Percentiles rank a stretch among this genome's conserved stretches.
Evolutionary conservation across 331 rosid species (phyloP).

Genomic region (Cydonia oblonga): DNA sequence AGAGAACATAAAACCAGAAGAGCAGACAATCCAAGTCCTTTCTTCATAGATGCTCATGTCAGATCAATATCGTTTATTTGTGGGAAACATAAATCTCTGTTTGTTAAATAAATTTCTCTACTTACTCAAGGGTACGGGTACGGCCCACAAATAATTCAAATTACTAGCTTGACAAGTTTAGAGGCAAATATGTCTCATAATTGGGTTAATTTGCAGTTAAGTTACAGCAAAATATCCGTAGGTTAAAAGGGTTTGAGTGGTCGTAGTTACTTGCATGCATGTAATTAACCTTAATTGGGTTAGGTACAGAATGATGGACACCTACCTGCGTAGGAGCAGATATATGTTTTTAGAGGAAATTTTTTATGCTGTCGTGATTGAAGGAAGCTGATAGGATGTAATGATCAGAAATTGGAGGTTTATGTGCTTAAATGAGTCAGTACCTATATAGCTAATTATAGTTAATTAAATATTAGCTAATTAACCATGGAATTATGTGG

Average conservation of each 20-base stretch:
- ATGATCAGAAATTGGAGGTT: too few relatives aligned
- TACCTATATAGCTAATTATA: too few relatives aligned
- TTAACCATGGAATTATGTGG: constrained; percentile 9
- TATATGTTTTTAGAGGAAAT: constrained; percentile 10
- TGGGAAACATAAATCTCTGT: background rate
- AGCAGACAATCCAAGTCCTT: too few relatives aligned
- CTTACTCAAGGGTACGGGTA: background rate
- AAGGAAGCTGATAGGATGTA: constrained; percentile 38
- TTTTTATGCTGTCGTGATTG: constrained; percentile 53
- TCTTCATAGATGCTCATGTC: background rate
- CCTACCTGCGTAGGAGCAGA: constrained; percentile 12
- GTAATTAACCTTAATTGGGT: background rate
- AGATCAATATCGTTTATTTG: background rate
- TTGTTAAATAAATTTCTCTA: background rate
- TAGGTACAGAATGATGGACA: constrained; percentile 34
- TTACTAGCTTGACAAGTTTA: background rate
- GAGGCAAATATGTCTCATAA: background rate
- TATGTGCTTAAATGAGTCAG: too few relatives aligned
- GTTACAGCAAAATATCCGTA: background rate
- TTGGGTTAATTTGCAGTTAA: background rate
- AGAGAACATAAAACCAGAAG: too few relatives aligned
- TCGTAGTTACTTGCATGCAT: background rate
- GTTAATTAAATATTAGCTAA: too few relatives aligned
- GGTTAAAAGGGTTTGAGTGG: background rate
- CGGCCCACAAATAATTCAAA: constrained; percentile 11